Evolutionary conservation across 2,329 filamentous ascomycete genomes (phyloP), one percentile per base, ranked within the genome.

Genomic region (Aspergillus japonicus): DNA sequence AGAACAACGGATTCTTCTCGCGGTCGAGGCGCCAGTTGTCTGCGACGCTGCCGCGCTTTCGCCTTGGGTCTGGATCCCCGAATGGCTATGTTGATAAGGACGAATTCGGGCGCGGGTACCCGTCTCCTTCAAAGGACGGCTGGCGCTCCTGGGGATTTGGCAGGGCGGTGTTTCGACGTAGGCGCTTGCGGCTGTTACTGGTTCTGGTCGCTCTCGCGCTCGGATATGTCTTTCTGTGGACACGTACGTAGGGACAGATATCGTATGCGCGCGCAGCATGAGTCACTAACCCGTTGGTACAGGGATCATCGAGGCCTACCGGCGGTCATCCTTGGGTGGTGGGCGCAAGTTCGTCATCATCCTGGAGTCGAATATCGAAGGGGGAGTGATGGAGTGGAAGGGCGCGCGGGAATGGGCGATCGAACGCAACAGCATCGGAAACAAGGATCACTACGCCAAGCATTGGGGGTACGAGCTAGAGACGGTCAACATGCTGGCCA

Each of bases 301-400:
- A 88, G 85, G 81, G 55, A 68, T 87, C 47, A 76, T 83, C 57
- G 79, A 82, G 63, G 71, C 77, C 62, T 96, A 91, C 81, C 87
- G 92, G 69, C 84, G 90, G 77, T 83, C 89, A 50, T 80, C 87
- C 39, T 81, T 96, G 3, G 93, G 94, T 54, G 91, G 91, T 52
- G 95, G 95, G 21, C 88, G 89, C 72, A 98, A 96, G 71, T 93
- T 90, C 71, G 95, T 99, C 65, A 89, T 99, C 57, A 92, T 99
- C 63, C 82, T 98, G 21, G 93, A 90, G 24, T 93, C 95, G 57
- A 99, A 99, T 71, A 85, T 96, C 64, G 95, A 95, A 52, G 95
- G 95, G 61, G 95, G 95, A 69, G 95, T 99, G 7, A 98, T 98
- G 92, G 94, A 97, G 72, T 97, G 92, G 94, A 99, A 99, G 77